Evolutionary conservation across 257 asterid genomes (phyloP), one percentile per base, ranked within the genome.

Genomic region (Forsythia viridissima): DNA sequence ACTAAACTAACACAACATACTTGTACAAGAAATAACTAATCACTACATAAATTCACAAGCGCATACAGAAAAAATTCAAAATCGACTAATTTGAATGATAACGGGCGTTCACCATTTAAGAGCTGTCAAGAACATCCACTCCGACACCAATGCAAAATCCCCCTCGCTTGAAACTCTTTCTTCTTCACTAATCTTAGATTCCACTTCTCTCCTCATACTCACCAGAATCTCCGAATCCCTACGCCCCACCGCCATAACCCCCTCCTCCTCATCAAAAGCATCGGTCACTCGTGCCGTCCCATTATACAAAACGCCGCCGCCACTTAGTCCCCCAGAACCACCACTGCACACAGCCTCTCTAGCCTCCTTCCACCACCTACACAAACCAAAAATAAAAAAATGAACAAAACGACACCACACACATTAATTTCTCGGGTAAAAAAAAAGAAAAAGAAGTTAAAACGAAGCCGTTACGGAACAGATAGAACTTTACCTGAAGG

Each of bases 111-210:
- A 89, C 97, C 97, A 85, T 87, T 87, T 88, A 69, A 89, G 88
- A 36, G 92, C 89, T 80, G 87, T 88, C 83, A 85, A 78, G 84
- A 91, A 92, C 96, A 91, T 92, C 97, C 93, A 91, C 74, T 92
- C 94, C 3, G 94, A 77, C 76, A 92, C 86, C 87, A 92, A 85
- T 0, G 94, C 92, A 63, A 91, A 87, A 81, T 81, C 84, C 67
- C 82, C 87, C 41, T 42, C 77, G 7, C 82, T 80, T 38, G 80
- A 76, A 44, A 70, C 80, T 38, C 87, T 84, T 39, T 82, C 89
- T 69, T 75, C 85, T 21, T 83, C 89, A 71, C 82, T 75, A 80
- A 74, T 51, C 20, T 77, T 81, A 6, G 78, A 78, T 73, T 83
- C 90, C 73, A 76, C 88, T 39, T 84, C 85, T 24, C 85, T 88